Conservation (phyloP, 768 basidiomycete genomes). For the Tricholoma furcatifolium region DNA sequence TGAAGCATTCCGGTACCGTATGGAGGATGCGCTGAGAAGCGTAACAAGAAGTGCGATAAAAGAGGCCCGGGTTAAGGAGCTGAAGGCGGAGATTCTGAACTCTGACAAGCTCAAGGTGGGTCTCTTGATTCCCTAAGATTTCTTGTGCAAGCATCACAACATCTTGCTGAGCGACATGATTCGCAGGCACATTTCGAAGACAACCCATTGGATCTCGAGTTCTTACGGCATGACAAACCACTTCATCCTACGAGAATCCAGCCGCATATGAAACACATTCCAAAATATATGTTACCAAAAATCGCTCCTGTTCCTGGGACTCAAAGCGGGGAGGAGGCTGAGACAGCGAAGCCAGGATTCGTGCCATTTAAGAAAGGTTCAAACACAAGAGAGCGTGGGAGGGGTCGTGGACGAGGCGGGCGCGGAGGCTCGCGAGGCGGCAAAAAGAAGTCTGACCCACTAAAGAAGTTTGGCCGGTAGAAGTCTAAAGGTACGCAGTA, state of each 20-base stretch:
- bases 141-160: background rate
- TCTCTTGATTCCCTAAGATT: background rate
- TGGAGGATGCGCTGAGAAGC: conserved; percentile 91
- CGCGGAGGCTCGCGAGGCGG: conserved; percentile 51
- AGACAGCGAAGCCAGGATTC: conserved; percentile 45
- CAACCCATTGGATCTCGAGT: conserved; percentile 91
- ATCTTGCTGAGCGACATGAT: conserved; percentile 3
- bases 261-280: conserved; percentile 94
- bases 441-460: conserved; percentile 77
- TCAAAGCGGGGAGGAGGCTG: conserved; percentile 22
- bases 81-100: conserved; percentile 91
- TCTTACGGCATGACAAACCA: conserved; percentile 91
- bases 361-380: conserved; percentile 71
- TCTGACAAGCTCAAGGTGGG: conserved; percentile 94
- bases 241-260: conserved; percentile 88
- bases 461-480: conserved; percentile 68
- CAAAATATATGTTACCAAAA: conserved; percentile 86
- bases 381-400: conserved; percentile 46
- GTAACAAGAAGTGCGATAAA: conserved; percentile 85
- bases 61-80: conserved; percentile 91
- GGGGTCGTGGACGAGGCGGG: conserved; percentile 56
- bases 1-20: conserved; percentile 95
- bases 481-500: background rate
- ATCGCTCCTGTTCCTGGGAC: conserved; percentile 59
- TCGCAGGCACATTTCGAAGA: conserved; percentile 94